phyloP scores from a whole-genome alignment of 2,329 filamentous ascomycete species.

The Ophiostoma populinum region DNA sequence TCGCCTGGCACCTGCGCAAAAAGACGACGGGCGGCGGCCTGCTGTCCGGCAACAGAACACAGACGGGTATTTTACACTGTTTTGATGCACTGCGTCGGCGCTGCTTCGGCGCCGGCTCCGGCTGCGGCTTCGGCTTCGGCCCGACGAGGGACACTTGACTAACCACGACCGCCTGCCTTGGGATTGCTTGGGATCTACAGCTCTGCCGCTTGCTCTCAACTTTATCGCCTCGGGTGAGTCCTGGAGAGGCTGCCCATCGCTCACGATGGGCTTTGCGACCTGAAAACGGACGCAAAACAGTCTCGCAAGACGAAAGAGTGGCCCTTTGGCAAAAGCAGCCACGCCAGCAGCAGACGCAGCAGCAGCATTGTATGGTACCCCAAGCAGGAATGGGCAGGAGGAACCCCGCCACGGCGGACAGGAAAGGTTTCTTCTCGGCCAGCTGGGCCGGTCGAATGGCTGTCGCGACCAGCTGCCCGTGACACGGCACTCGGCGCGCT shows the following conservation, averaged over 20 bases:
- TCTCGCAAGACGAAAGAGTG: constrained; percentile 1
- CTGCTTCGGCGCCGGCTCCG: neutral
- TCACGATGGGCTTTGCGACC: constrained; percentile 12
- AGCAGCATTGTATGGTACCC: constrained; percentile 41
- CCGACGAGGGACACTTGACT: neutral
- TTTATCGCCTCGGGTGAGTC: constrained; percentile 87
- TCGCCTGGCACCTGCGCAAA: constrained; percentile 39
- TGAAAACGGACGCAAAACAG: constrained; percentile 9
- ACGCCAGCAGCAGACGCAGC: constrained; percentile 26
- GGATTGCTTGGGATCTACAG: constrained; percentile 24
- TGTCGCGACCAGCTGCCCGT: neutral
- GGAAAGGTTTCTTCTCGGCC: neutral
- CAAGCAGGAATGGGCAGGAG: neutral
- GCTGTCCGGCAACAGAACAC: constrained; percentile 61
- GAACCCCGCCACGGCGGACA: neutral
- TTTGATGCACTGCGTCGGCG: too few relatives aligned
- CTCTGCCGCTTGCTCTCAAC: constrained; percentile 66
- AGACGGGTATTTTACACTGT: constrained; percentile 56
- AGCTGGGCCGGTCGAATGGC: too few relatives aligned
- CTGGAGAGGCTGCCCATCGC: constrained; percentile 14
- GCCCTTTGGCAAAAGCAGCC: constrained; percentile 2
- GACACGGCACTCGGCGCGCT: constrained; percentile 1
- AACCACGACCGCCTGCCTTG: constrained; percentile 3
- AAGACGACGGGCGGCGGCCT: constrained; percentile 54
- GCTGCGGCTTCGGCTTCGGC: neutral